Percentiles rank a stretch among this genome's conserved stretches.
Evolutionary conservation across 208 protist genomes (phyloP).

Genomic region (Endotrypanum monterogeii): DNA sequence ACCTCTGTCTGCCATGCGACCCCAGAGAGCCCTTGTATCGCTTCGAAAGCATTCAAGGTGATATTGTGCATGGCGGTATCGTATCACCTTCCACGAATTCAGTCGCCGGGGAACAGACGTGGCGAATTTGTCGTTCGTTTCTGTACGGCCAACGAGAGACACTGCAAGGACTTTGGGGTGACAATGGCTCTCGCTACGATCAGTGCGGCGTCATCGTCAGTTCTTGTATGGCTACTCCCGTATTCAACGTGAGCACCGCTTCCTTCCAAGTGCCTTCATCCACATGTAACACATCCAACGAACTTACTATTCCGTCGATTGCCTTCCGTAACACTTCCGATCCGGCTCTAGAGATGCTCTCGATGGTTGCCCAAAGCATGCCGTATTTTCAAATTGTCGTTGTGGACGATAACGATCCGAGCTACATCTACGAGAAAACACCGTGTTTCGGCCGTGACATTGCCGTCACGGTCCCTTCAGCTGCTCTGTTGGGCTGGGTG

Average conservation of each 20-base stretch:
- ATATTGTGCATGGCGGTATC: constrained; percentile 46
- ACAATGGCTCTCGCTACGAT: constrained; percentile 37
- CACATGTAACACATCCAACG: constrained; percentile 20
- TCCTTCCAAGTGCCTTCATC: constrained; percentile 20
- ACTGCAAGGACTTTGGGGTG: constrained; percentile 37
- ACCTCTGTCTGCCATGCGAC: constrained; percentile 54
- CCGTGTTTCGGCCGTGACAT: constrained; percentile 45
- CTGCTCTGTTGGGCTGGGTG: not conserved
- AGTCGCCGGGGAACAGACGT: constrained; percentile 41
- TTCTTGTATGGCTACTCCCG: constrained; percentile 36
- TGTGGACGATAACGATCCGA: constrained; percentile 43
- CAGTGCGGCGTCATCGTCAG: constrained; percentile 41
- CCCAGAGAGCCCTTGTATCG: constrained; percentile 48
- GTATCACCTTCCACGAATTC: constrained; percentile 34
- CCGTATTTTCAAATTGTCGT: constrained; percentile 52
- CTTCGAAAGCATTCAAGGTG: constrained; percentile 44
- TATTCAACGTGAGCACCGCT: constrained; percentile 34
- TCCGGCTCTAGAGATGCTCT: constrained; percentile 34
- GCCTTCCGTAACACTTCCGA: constrained; percentile 25
- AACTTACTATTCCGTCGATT: constrained; percentile 44
- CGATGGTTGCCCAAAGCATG: constrained; percentile 36
- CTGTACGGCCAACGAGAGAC: constrained; percentile 35
- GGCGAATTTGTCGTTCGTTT: constrained; percentile 58
- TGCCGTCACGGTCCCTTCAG: not conserved
- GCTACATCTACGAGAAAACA: constrained; percentile 35